Percentiles rank a stretch among this genome's conserved stretches.
Evolutionary conservation across 805 yeast species (phyloP).

Genomic region (Ogataea neopini): DNA sequence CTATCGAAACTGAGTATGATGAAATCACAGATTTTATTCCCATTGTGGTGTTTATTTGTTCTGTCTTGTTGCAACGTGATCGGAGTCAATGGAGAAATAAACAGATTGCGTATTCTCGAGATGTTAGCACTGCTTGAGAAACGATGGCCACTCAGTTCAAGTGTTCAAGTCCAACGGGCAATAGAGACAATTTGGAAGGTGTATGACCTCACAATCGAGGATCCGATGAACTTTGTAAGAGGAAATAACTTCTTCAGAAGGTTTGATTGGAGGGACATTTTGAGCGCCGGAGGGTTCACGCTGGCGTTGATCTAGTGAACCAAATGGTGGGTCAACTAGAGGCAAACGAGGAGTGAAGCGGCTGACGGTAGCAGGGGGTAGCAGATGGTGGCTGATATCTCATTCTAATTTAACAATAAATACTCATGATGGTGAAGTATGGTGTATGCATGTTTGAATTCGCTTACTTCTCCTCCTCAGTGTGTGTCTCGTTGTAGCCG

Average conservation of each 20-base stretch:
- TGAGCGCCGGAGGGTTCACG: slow-evolving; percentile 25
- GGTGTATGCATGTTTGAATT: too few relatives aligned
- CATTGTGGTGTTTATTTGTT: slow-evolving; percentile 35
- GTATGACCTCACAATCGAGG: slow-evolving; percentile 23
- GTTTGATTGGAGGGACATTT: slow-evolving; percentile 31
- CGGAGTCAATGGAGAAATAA: slow-evolving; percentile 20
- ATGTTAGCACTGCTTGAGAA: slow-evolving; percentile 24
- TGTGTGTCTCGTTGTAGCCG: too few relatives aligned
- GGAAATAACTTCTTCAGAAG: slow-evolving; percentile 6
- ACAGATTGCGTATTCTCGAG: slow-evolving; percentile 21
- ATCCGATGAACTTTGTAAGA: slow-evolving; percentile 10
- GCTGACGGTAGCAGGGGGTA: too few relatives aligned
- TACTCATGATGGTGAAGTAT: too few relatives aligned
- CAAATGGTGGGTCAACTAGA: background rate
- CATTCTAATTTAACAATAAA: too few relatives aligned
- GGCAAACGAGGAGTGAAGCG: background rate
- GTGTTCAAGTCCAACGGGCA: slow-evolving; percentile 23
- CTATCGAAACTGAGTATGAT: slow-evolving; percentile 15
- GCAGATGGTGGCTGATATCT: too few relatives aligned
- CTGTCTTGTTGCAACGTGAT: slow-evolving; percentile 21
- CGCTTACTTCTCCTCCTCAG: too few relatives aligned
- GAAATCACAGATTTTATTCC: slow-evolving; percentile 24
- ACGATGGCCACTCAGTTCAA: slow-evolving; percentile 32
- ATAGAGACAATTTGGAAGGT: slow-evolving; percentile 34
- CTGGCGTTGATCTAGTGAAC: slow-evolving; percentile 25